Conservation (phyloP, 2,329 filamentous ascomycete species). For the Penicillium sp. region DNA sequence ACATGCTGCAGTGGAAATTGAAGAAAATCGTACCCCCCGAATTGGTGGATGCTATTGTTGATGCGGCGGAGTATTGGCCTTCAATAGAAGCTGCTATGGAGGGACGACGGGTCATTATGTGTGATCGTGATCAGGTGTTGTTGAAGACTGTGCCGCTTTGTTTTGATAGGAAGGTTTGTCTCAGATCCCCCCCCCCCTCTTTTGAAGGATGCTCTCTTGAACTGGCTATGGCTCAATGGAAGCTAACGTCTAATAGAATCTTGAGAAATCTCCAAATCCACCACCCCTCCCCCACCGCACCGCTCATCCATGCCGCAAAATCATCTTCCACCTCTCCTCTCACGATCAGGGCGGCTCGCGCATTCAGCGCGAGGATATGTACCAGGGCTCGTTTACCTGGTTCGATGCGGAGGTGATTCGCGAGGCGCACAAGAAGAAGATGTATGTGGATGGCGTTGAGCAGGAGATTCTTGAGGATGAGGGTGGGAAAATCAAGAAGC, state of each 20-base stretch:
- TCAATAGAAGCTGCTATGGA: slow-evolving; percentile 28
- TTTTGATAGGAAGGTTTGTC: slow-evolving; percentile 34
- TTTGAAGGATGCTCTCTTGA: too few relatives aligned
- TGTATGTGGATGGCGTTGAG: slow-evolving; percentile 20
- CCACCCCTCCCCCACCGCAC: slow-evolving; percentile 38
- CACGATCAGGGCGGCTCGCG: slow-evolving; percentile 41
- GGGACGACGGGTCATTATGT: slow-evolving; percentile 22
- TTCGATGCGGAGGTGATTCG: slow-evolving; percentile 42
- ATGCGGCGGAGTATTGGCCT: slow-evolving; percentile 43
- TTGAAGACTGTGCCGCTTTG: slow-evolving; percentile 43
- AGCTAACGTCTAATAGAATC: too few relatives aligned
- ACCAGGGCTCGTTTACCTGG: slow-evolving; percentile 42
- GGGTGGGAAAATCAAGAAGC: slow-evolving; percentile 11
- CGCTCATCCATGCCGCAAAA: slow-evolving; percentile 44
- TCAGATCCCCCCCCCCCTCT: too few relatives aligned
- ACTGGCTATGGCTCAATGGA: too few relatives aligned
- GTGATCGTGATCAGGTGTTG: slow-evolving; percentile 39
- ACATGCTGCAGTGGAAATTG: slow-evolving; percentile 36
- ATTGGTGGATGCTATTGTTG: slow-evolving; percentile 45
- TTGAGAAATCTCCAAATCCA: slow-evolving; percentile 20
- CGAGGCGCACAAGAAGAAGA: slow-evolving; percentile 25
- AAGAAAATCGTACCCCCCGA: slow-evolving; percentile 37
- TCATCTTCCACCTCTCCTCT: slow-evolving; percentile 39
- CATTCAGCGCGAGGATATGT: slow-evolving; percentile 25
- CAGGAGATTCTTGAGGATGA: slow-evolving; percentile 22